These are phyloP conservation scores for Royoungia palumana DNA, from an alignment of 768 basidiomycete genomes.

Conservation along the genomic window DNA sequence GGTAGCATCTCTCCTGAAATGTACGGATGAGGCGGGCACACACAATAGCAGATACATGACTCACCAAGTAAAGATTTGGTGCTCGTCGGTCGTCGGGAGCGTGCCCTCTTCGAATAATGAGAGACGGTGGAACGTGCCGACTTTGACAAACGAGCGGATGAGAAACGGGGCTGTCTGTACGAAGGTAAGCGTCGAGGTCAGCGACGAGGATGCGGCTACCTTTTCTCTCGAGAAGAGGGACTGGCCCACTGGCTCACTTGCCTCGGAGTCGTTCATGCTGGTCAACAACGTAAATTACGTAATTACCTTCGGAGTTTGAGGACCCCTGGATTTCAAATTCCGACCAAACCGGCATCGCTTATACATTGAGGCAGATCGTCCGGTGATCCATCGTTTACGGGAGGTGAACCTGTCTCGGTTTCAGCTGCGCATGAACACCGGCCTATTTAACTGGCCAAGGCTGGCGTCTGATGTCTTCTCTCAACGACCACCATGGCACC, in stretches of 20 bases:
- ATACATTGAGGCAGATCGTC: too few species aligned
- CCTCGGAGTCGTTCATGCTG: constrained; percentile 32
- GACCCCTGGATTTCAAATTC: too few species aligned
- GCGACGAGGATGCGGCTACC: constrained; percentile 25
- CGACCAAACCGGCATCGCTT: too few species aligned
- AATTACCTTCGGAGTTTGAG: too few species aligned
- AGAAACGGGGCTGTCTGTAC: constrained; percentile 75
- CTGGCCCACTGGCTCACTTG: constrained; percentile 42
- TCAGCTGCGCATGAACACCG: too few species aligned
- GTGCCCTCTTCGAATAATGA: constrained; percentile 74
- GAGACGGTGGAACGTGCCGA: constrained; percentile 72
- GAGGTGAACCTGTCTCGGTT: too few species aligned
- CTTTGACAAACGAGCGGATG: constrained; percentile 78
- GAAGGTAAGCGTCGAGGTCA: background rate
- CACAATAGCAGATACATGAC: constrained; percentile 8
- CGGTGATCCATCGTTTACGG: too few species aligned
- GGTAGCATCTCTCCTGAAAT: constrained; percentile 74
- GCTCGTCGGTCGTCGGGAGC: constrained; percentile 75
- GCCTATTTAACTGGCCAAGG: background rate
- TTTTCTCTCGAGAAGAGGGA: constrained; percentile 57
- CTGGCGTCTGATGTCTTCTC: too few species aligned
- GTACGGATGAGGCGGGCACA: background rate
- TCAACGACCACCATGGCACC: constrained; percentile 14
- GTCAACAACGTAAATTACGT: too few species aligned
- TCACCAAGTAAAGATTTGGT: constrained; percentile 80